phyloP scores from a whole-genome alignment of 352 stramenopile species.

The Pythium utonaiense region DNA sequence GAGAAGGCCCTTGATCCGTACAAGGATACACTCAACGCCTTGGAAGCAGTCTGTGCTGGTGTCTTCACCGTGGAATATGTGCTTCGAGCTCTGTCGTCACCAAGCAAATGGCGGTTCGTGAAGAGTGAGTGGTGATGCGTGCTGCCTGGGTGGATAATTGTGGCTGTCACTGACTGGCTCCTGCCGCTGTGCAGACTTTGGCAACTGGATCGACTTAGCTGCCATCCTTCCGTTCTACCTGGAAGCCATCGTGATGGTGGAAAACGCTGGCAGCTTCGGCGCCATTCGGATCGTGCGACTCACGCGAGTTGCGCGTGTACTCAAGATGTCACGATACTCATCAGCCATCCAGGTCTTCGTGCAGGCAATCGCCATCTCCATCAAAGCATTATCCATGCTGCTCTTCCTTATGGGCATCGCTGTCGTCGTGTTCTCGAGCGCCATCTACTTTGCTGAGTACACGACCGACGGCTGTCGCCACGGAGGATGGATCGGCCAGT shows the following conservation, averaged over 20 bases:
- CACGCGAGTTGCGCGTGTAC: slow-evolving; percentile 72
- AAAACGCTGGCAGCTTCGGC: slow-evolving; percentile 60
- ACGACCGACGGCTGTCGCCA: slow-evolving; percentile 58
- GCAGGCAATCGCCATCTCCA: slow-evolving; percentile 63
- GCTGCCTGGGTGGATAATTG: neutral
- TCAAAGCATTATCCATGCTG: slow-evolving; percentile 83
- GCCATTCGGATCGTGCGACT: slow-evolving; percentile 84
- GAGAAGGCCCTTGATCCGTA: slow-evolving; percentile 41
- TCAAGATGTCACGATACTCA: slow-evolving; percentile 87
- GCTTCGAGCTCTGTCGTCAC: slow-evolving; percentile 43
- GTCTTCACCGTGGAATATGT: slow-evolving; percentile 67
- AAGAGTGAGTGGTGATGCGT: slow-evolving; percentile 26
- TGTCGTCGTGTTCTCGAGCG: slow-evolving; percentile 82
- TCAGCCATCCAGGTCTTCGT: slow-evolving; percentile 84
- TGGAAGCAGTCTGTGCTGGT: slow-evolving; percentile 48
- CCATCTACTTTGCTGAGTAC: slow-evolving; percentile 82
- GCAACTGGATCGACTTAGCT: slow-evolving; percentile 82
- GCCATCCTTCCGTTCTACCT: slow-evolving; percentile 86
- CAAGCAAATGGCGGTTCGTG: slow-evolving; percentile 47
- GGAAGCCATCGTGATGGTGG: slow-evolving; percentile 57
- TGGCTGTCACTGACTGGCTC: neutral
- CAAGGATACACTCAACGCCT: slow-evolving; percentile 25
- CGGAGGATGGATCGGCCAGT: slow-evolving; percentile 57
- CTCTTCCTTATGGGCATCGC: slow-evolving; percentile 85
- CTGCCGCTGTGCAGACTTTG: slow-evolving; percentile 33